Percentiles rank a stretch among this genome's conserved stretches.
Evolutionary conservation across 2,329 filamentous ascomycete genomes (phyloP).

Genomic region (Phialemoniopsis sp.): DNA sequence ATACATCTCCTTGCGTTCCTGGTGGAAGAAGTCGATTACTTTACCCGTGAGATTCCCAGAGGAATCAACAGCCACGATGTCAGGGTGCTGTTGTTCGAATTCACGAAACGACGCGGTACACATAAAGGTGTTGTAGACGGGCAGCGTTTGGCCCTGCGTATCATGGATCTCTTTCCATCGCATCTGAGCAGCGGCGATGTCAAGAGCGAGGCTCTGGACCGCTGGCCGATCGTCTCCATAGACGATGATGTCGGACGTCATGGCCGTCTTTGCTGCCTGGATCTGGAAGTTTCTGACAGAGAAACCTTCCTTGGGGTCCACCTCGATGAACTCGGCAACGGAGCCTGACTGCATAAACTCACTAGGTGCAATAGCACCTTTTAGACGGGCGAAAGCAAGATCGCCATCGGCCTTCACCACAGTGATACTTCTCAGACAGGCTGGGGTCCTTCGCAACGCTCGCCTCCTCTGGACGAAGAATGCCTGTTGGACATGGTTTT

Average conservation of each 20-base stretch:
- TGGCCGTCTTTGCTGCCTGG: slow-evolving; percentile 81
- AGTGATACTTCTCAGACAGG: slow-evolving; percentile 75
- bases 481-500: slow-evolving; percentile 82
- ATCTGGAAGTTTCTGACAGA: slow-evolving; percentile 98
- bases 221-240: slow-evolving; percentile 71
- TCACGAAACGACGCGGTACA: slow-evolving; percentile 59
- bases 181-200: slow-evolving; percentile 71
- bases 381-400: slow-evolving; percentile 68
- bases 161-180: slow-evolving; percentile 67
- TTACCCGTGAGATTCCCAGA: slow-evolving; percentile 68
- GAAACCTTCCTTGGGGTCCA: slow-evolving; percentile 86
- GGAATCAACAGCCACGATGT: slow-evolving; percentile 73
- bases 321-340: slow-evolving; percentile 66
- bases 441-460: slow-evolving; percentile 64
- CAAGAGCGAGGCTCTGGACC: slow-evolving; percentile 60
- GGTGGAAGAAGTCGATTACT: slow-evolving; percentile 83
- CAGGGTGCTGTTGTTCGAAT: slow-evolving; percentile 66
- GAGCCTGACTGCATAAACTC: slow-evolving; percentile 63
- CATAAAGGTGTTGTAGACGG: slow-evolving; percentile 83
- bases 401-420: slow-evolving; percentile 88
- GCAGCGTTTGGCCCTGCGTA: slow-evolving; percentile 46
- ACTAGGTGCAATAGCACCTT: slow-evolving; percentile 78
- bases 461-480: slow-evolving; percentile 83
- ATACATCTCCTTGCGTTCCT: slow-evolving; percentile 90
- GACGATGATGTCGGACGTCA: slow-evolving; percentile 86